phyloP scores from a whole-genome alignment of 2,329 filamentous ascomycete species.

The Ceratocystis cubensis region DNA sequence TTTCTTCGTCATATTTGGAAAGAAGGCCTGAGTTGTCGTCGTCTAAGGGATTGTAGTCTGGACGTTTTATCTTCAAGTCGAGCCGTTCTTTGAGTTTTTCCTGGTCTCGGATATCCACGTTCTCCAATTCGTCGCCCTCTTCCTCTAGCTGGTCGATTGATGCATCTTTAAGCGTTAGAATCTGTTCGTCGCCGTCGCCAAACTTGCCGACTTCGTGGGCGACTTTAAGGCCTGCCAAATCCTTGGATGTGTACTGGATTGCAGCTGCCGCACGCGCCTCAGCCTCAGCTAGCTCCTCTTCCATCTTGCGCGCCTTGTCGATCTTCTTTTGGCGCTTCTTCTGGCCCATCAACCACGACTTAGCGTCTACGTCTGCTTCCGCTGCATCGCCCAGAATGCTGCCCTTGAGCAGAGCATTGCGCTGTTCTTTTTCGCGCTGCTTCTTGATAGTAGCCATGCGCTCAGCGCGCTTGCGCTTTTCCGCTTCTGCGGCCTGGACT shows the following conservation, averaged over 20 bases:
- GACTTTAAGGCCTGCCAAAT: slow-evolving; percentile 82
- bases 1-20: slow-evolving; percentile 91
- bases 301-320: slow-evolving; percentile 56
- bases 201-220: slow-evolving; percentile 76
- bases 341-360: slow-evolving; percentile 73
- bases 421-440: slow-evolving; percentile 71
- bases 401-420: slow-evolving; percentile 63
- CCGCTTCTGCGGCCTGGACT: slow-evolving; percentile 55
- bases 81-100: slow-evolving; percentile 65
- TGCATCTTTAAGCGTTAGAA: slow-evolving; percentile 87
- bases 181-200: slow-evolving; percentile 64
- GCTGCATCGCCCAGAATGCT: slow-evolving; percentile 66
- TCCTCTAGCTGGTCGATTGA: slow-evolving; percentile 67
- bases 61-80: slow-evolving; percentile 79
- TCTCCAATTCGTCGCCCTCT: slow-evolving; percentile 82
- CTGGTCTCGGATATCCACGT: slow-evolving; percentile 55
- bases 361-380: slow-evolving; percentile 64
- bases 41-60: slow-evolving; percentile 75
- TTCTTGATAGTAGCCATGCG: slow-evolving; percentile 74
- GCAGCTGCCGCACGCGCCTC: slow-evolving; percentile 53
- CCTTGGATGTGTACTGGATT: slow-evolving; percentile 64
- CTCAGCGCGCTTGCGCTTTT: slow-evolving; percentile 67
- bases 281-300: slow-evolving; percentile 66
- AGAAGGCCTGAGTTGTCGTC: slow-evolving; percentile 59
- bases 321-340: slow-evolving; percentile 95